Evolutionary conservation across 352 stramenopile genomes (phyloP).

Genomic region (Plasmopara viticola): DNA sequence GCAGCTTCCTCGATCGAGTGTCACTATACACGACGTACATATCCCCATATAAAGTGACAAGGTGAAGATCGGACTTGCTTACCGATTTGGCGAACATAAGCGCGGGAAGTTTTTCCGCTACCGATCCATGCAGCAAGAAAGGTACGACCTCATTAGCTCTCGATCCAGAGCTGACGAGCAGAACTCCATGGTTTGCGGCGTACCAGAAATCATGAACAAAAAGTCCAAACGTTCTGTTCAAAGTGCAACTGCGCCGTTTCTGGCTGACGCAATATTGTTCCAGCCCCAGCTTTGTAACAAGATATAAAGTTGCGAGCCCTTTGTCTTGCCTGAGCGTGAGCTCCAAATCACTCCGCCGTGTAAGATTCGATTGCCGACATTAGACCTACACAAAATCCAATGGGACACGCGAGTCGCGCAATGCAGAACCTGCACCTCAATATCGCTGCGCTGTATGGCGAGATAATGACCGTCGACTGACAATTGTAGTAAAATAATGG

Average conservation of each 20-base stretch:
- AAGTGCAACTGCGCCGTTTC: conserved; percentile 45
- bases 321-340: conserved; percentile 30
- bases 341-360: conserved; percentile 60
- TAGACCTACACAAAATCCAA: conserved; percentile 71
- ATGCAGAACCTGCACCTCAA: conserved; percentile 70
- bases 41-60: conserved; percentile 63
- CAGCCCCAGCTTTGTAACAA: conserved; percentile 67
- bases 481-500: conserved; percentile 36
- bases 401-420: conserved; percentile 37
- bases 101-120: conserved; percentile 59
- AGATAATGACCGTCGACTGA: conserved; percentile 66
- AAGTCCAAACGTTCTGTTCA: conserved; percentile 53
- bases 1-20: conserved; percentile 44
- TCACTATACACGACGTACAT: conserved; percentile 65
- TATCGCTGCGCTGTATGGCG: conserved; percentile 73
- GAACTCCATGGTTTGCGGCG: conserved; percentile 41
- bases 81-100: conserved; percentile 67
- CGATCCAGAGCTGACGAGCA: conserved; percentile 65
- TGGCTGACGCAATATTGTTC: conserved; percentile 67
- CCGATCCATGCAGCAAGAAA: conserved; percentile 50
- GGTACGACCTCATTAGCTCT: conserved; percentile 74
- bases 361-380: conserved; percentile 56
- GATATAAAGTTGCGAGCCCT: conserved; percentile 65
- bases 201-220: conserved; percentile 78
- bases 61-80: conserved; percentile 40